A percentile compares a stretch with the other conserved stretches of the same genome.
Evolutionary conservation across 495 filamentous ascomycete species (phyloP).

Genomic region (Achaetomiella virescens): DNA sequence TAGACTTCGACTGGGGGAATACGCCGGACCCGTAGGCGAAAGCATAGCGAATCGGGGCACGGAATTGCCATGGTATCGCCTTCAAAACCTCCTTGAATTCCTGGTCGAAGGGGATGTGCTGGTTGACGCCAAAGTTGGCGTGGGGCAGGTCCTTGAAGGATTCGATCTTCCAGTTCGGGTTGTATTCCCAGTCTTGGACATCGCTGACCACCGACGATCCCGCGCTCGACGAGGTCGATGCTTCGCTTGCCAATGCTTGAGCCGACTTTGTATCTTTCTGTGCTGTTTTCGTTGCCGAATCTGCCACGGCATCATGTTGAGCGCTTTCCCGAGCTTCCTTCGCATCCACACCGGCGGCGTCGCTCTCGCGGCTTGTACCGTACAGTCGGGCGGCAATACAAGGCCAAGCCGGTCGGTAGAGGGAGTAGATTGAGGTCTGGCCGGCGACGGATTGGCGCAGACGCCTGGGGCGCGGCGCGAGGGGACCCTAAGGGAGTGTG

Average conservation of each 20-base stretch:
- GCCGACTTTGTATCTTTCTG: conserved; percentile 23
- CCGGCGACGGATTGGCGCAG: conserved; percentile 4
- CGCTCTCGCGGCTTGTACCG: conserved; percentile 12
- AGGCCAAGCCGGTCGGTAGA: neutral
- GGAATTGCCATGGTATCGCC: conserved; percentile 85
- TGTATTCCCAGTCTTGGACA: conserved; percentile 65
- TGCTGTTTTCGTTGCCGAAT: conserved; percentile 17
- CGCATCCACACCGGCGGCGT: conserved; percentile 4
- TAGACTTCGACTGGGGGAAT: conserved; percentile 65
- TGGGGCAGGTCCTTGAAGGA: conserved; percentile 83
- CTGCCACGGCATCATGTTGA: conserved; percentile 21
- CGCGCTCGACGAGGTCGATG: conserved; percentile 21
- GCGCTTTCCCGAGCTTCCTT: conserved; percentile 20
- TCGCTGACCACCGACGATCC: conserved; percentile 31
- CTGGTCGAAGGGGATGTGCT: conserved; percentile 88
- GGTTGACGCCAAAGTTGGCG: conserved; percentile 86
- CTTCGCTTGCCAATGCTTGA: conserved; percentile 22
- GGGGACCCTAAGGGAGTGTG: conserved; percentile 21
- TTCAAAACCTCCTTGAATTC: conserved; percentile 89
- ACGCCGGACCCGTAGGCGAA: conserved; percentile 97
- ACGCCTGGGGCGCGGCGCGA: conserved; percentile 15
- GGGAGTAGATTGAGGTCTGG: neutral
- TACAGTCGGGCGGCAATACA: conserved; percentile 13
- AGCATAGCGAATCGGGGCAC: conserved; percentile 88
- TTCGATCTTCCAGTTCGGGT: conserved; percentile 66